Conservation (phyloP, 2,329 filamentous ascomycete genomes). For the Aureobasidium sp. region DNA sequence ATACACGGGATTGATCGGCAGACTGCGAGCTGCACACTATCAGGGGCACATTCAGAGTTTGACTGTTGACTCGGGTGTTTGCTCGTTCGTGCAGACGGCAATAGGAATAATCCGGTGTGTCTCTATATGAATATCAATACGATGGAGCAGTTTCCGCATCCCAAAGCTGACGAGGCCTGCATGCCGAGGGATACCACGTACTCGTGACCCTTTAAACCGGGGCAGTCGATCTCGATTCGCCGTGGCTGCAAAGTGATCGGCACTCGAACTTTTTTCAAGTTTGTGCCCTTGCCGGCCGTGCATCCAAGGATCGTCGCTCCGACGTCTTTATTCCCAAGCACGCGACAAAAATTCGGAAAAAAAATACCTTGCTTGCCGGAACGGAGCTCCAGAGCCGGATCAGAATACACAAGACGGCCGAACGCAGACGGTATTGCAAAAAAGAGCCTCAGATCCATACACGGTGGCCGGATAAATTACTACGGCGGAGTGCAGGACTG, state of each 20-base stretch:
- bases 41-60: background rate
- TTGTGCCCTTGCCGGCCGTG: slow-evolving; percentile 6
- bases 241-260: background rate
- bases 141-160: background rate
- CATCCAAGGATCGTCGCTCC: slow-evolving; percentile 1
- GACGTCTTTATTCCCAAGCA: slow-evolving; percentile 5
- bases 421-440: background rate
- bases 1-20: background rate
- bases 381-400: too few relatives aligned
- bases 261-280: slow-evolving; percentile 5
- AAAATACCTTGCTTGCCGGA: background rate
- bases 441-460: background rate
- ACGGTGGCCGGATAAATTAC: background rate
- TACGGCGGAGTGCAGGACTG: background rate
- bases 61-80: background rate
- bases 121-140: background rate
- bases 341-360: background rate
- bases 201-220: background rate
- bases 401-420: background rate
- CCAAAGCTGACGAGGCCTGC: slow-evolving; percentile 10
- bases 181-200: background rate
- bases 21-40: background rate
- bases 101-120: background rate
- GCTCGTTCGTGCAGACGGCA: background rate
- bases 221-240: background rate